Percentiles rank a stretch among this genome's conserved stretches.
These are phyloP conservation scores for Nicotiana knightiana DNA, from an alignment of 257 asterid genomes.

Conservation along the genomic window DNA sequence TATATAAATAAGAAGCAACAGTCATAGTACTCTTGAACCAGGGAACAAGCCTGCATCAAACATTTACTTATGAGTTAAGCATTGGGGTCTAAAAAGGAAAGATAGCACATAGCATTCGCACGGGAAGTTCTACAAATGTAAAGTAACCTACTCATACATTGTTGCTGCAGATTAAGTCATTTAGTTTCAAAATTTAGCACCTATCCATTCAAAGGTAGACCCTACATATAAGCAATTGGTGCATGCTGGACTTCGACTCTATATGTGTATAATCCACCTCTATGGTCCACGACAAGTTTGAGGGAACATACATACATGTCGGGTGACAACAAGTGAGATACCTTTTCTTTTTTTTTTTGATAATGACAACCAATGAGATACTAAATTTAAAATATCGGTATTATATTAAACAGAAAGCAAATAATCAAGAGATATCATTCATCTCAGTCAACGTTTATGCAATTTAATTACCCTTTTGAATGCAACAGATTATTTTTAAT, in stretches of 20 bases:
- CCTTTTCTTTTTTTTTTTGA: too few relatives aligned
- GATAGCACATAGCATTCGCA: neutral
- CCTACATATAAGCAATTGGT: neutral
- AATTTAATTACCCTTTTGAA: neutral
- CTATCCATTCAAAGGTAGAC: neutral
- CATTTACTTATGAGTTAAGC: neutral
- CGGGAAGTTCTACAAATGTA: neutral
- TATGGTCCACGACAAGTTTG: too few relatives aligned
- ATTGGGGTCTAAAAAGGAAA: neutral
- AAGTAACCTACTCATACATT: neutral
- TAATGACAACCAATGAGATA: too few relatives aligned
- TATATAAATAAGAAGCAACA: conserved; percentile 3
- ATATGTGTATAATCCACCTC: too few relatives aligned
- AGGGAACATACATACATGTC: too few relatives aligned
- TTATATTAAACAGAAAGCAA: neutral
- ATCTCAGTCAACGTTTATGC: neutral
- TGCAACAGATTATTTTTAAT: neutral
- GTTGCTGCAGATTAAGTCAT: neutral
- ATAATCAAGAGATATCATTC: neutral
- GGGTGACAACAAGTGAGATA: too few relatives aligned
- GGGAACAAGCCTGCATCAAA: conserved; percentile 7
- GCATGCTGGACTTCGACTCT: neutral
- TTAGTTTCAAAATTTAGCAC: neutral
- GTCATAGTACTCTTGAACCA: neutral
- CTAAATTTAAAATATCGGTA: too few relatives aligned